These are phyloP conservation scores for Magnusiomyces paraingens DNA, from an alignment of 1,139 yeast species.

Conservation along the genomic window DNA sequence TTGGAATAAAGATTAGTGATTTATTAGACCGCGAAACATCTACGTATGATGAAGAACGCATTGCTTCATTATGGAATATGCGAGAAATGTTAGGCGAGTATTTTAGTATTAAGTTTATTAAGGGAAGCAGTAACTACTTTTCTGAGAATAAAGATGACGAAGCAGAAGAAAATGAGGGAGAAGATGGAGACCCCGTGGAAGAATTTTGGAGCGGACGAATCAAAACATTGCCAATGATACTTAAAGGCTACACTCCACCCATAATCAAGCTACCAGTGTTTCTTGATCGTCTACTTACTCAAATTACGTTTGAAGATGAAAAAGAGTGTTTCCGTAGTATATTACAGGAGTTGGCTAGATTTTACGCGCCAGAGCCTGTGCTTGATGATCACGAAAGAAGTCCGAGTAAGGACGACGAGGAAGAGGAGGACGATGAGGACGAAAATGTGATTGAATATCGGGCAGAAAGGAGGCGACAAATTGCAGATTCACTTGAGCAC, in stretches of 20 bases:
- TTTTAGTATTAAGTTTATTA: constrained; percentile 46
- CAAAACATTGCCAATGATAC: constrained; percentile 56
- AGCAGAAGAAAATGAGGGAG: constrained; percentile 21
- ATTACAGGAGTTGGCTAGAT: constrained; percentile 58
- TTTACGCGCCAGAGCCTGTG: constrained; percentile 63
- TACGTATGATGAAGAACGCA: constrained; percentile 7
- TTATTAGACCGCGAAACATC: constrained; percentile 13
- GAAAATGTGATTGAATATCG: constrained; percentile 8
- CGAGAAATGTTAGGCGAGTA: constrained; percentile 76
- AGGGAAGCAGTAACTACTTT: neutral
- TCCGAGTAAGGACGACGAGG: constrained; percentile 9
- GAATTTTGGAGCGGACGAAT: constrained; percentile 27
- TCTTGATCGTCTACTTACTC: constrained; percentile 51
- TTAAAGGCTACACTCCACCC: constrained; percentile 58
- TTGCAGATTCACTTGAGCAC: constrained; percentile 42
- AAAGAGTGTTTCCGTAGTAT: constrained; percentile 59
- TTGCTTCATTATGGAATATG: constrained; percentile 22
- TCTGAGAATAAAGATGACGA: constrained; percentile 19
- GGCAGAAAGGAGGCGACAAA: constrained; percentile 9
- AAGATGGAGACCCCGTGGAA: neutral
- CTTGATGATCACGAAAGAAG: constrained; percentile 26
- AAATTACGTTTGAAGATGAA: constrained; percentile 61
- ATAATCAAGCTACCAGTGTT: constrained; percentile 61
- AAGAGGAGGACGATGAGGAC: constrained; percentile 8
- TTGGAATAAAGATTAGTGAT: constrained; percentile 16